Evolutionary conservation across 345 rosid genomes (phyloP).

Genomic region (Passiflora organensis): DNA sequence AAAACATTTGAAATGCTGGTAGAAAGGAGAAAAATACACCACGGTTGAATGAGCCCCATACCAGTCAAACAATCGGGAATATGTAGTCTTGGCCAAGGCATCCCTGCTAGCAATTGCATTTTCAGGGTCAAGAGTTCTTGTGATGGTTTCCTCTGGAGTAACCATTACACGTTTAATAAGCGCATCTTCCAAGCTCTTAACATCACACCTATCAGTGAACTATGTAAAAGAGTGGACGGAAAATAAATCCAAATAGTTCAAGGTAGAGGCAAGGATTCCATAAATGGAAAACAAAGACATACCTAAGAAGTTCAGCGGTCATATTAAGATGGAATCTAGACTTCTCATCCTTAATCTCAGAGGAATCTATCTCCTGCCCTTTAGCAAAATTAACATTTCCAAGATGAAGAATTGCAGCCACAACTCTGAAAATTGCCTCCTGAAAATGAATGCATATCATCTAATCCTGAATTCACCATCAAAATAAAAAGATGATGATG

Average conservation of each 20-base stretch:
- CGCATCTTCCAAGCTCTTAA: conserved; percentile 81
- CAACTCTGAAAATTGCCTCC: conserved; percentile 90
- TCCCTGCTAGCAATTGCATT: conserved; percentile 87
- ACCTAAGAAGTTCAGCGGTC: conserved; percentile 83
- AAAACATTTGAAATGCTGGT: not conserved
- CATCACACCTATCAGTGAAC: conserved; percentile 52
- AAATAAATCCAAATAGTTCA: not conserved
- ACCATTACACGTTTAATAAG: conserved; percentile 93
- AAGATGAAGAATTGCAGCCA: conserved; percentile 86
- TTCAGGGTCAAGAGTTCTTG: conserved; percentile 85
- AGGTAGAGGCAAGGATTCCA: not conserved
- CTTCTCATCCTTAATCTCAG: conserved; percentile 82
- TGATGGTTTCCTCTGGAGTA: conserved; percentile 94
- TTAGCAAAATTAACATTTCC: conserved; percentile 87
- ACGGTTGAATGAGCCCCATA: conserved; percentile 25
- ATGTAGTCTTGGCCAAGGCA: conserved; percentile 83
- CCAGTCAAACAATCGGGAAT: conserved; percentile 97
- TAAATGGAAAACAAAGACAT: conserved; percentile 12
- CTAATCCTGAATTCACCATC: conserved; percentile 14
- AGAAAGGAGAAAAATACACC: not conserved
- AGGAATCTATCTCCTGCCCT: conserved; percentile 81
- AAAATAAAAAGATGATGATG: not conserved
- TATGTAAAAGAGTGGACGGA: not conserved
- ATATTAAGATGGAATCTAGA: conserved; percentile 70
- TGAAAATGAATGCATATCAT: conserved; percentile 33